Percentiles rank a stretch among this genome's conserved stretches.
Evolutionary conservation across 495 filamentous ascomycete species (phyloP).

Genomic region (Penicillium canescens): DNA sequence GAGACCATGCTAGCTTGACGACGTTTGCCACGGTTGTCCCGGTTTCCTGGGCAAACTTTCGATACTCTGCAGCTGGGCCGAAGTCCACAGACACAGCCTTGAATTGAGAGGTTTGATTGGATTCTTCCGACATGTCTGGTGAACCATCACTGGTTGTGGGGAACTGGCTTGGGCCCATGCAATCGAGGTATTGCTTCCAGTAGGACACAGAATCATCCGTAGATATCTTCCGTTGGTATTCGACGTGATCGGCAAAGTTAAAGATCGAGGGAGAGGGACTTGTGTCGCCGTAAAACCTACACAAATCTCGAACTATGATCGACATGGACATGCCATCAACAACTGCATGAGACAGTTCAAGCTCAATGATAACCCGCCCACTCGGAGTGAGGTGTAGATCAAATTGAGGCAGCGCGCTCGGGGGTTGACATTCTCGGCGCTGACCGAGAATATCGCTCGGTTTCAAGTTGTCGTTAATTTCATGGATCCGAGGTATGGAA

Average conservation of each 20-base stretch:
- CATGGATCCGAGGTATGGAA: neutral
- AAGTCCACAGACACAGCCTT: neutral
- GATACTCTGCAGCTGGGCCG: neutral
- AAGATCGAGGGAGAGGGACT: neutral
- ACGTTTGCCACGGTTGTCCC: neutral
- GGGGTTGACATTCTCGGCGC: neutral
- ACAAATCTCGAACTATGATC: neutral
- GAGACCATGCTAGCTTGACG: neutral
- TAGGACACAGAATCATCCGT: neutral
- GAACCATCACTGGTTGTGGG: neutral
- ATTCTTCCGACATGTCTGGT: neutral
- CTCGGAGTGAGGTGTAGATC: neutral
- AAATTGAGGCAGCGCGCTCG: neutral
- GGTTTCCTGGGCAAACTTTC: neutral
- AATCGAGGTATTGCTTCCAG: neutral
- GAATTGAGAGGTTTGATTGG: neutral
- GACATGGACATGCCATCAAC: neutral
- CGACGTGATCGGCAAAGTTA: neutral
- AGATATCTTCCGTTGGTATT: neutral
- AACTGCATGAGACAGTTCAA: neutral
- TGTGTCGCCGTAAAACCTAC: neutral
- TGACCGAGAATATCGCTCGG: neutral
- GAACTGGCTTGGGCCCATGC: neutral
- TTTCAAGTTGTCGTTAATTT: neutral
- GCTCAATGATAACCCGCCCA: neutral